Base-by-base conservation (phyloP, 2,329 filamentous ascomycete genomes). In the Niveomyces coronatus region DNA sequence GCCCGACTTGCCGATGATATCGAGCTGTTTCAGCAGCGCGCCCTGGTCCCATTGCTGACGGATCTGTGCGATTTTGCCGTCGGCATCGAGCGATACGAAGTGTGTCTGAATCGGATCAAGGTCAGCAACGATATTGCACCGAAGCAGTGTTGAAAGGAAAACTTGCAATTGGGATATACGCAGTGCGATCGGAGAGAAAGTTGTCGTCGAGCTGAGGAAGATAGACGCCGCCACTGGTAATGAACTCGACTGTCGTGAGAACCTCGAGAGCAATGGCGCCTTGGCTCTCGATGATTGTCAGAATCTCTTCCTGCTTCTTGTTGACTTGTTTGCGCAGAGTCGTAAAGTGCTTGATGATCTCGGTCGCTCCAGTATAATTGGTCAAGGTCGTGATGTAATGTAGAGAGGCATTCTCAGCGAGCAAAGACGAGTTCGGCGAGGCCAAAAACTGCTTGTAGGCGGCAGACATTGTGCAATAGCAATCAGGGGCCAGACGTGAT, bases 41-140 rank as follows among this genome's bases (percentile, higher is more conserved):
- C 80, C 88, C 61, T 98, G 91, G 58, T 98, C 91, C 91, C 91
- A 98, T 58, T 82, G 85, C 49, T 89, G 76, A 49, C 89, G 84
- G 47, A 96, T 84, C 58, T 91, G 85, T 43, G 73, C 60, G 55
- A 98, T 95, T 64, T 85, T 87, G 57, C 78, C 75, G 32, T 81
- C 62, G 47, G 61, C 56, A 58, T 93, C 75, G 61, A 95, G 94
- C 41, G 77, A 75, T 48, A 98, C 88, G 47, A 96, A 79, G 65
- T 98, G 91, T 51, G 81, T 74, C 85, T 91, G 58, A 14, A 22
- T 29, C 20, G 9, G 14, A 22, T 4, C n/a, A 9, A 17, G 13
- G 29, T 43, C 34, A 43, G 36, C 28, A 18, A 3, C 7, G 10
- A 24, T 14, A 18, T 10, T 7, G 4, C n/a, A 23, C 16, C 5